Evolutionary conservation across 345 rosid species (phyloP), one percentile per base, ranked within the genome.

Genomic region (Noccaea caerulescens): DNA sequence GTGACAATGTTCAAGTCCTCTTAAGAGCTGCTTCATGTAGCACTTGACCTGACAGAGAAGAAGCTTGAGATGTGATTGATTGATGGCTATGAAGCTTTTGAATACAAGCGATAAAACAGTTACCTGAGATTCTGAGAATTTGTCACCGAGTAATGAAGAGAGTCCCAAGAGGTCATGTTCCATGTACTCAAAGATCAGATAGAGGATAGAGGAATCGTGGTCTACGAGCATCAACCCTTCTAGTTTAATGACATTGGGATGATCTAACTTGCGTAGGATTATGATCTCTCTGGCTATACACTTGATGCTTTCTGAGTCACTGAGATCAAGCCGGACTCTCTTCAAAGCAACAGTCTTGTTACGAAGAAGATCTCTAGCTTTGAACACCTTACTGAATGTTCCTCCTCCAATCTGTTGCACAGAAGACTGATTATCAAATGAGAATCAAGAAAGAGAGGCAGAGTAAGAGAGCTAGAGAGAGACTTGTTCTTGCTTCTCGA

Each of bases 161-260:
- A 93, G 86, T 72, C 96, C 94, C 9, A 88, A 84, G 59, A 93
- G 94, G 75, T 93, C 98, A 76, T 93, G 98, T 69, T 93, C 97
- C 97, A 93, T 93, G 77, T 91, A 93, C 77, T 93, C 98, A 27
- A 93, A 88, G 71, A 93, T 81, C 72, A 93, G 84, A 80, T 88
- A 91, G 76, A 93, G 79, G 77, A 72, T 84, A 68, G 86, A 84
- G 10, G 92, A 81, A 49, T 78, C 81, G 1, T 7, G 51, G 37
- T 71, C 78, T 36, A 91, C 82, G 46, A 96, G 84, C 73, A 93
- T 86, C 75, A 93, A 58, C 32, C 97, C 97, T 81, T 93, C 91
- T 69, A 91, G 64, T 80, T 88, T 93, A 16, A 93, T 90, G 69
- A 93, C 66, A 54, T 93, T 88, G 1, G 97, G 93, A 81, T 93